Base-by-base conservation (phyloP, 2,329 filamentous ascomycete species). In the Metarhizium brunneum region DNA sequence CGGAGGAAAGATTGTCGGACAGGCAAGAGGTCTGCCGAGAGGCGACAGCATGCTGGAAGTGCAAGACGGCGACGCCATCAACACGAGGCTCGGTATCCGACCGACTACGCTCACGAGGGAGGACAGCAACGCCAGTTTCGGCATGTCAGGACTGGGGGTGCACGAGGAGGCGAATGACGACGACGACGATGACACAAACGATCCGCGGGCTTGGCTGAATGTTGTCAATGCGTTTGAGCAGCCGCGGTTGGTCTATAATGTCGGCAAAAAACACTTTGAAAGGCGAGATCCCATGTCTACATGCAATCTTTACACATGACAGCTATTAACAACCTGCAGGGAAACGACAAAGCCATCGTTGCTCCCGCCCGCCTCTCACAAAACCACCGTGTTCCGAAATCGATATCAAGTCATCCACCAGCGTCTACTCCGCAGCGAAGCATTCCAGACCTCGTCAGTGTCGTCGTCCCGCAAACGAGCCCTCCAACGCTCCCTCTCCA, bases 341-440 rank as follows among this genome's bases (percentile, higher is more conserved):
- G 79, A 86, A 53, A 76, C 78, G 4, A 77, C 79, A 13, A 84
- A 84, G 60, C 82, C 88, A 14, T 86, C 86, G 1, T 68, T 92
- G 45, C 76, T 99, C 59, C 90, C 95, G 0, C 76, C 82, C 8
- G 84, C 90, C 16, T 82, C 85, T 6, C 87, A 92, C 65, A 96
- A 95, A 70, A 96, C 90, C 2, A 77, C 84, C 3, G 76, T 94
- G 48, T 96, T 96, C 72, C 84, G 91, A 61, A 92, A 96, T 68
- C 83, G 92, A 59, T 97, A 95, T 69, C 88, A 96, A 64, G 81
- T 97, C 54, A 87, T 97, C 52, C 88, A 96, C 68, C 92, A 97
- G 69, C 86, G 94, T 18, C 81, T 97, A 18, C 81, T 97, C 45
- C 86, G 94, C 51, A 96, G 96, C 67, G 91, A 96, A 70, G 86